phyloP scores from a whole-genome alignment of 495 filamentous ascomycete species.

The Bombardia bombarda region DNA sequence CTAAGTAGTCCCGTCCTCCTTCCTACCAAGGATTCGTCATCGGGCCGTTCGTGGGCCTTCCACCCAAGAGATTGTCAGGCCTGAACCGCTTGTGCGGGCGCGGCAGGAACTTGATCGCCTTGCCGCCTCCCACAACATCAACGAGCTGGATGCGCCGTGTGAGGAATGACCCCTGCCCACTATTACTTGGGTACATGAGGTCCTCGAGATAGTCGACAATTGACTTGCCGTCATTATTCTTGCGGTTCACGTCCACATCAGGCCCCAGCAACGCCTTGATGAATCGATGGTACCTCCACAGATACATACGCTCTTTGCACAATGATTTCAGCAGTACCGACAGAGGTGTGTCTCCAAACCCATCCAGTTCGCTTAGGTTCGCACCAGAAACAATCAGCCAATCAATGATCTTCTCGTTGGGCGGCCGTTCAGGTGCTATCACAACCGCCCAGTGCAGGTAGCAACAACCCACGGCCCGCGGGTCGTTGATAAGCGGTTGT shows the following conservation, averaged over 20 bases:
- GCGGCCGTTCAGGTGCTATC: slow-evolving; percentile 1
- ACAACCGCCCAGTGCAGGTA: slow-evolving; percentile 12
- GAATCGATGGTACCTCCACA: slow-evolving; percentile 15
- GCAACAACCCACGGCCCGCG: slow-evolving; percentile 6
- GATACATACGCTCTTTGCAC: slow-evolving; percentile 2
- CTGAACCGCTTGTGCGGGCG: slow-evolving; percentile 6
- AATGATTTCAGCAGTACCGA: slow-evolving; percentile 11
- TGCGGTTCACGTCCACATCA: slow-evolving; percentile 12
- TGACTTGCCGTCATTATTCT: slow-evolving; percentile 8
- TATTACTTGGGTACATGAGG: slow-evolving; percentile 6
- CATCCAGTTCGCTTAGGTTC: slow-evolving; percentile 5
- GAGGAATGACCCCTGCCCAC: slow-evolving; percentile 8
- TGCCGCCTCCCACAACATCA: slow-evolving; percentile 3
- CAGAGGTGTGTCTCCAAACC: slow-evolving; percentile 12
- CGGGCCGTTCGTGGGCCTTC: neutral
- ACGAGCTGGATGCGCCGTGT: slow-evolving; percentile 11
- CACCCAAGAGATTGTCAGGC: neutral
- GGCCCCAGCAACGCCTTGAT: slow-evolving; percentile 8
- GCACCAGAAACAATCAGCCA: slow-evolving; percentile 7
- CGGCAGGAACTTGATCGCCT: slow-evolving; percentile 9
- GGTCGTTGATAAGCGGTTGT: slow-evolving; percentile 5
- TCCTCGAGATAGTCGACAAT: slow-evolving; percentile 8
- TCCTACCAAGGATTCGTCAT: neutral
- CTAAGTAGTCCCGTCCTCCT: too few species aligned
- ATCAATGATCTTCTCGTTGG: slow-evolving; percentile 12